A percentile compares a stretch with the other conserved stretches of the same genome.
These are phyloP conservation scores for Gracilariopsis chorda DNA, from an alignment of 23 red algal species.

Conservation along the genomic window DNA sequence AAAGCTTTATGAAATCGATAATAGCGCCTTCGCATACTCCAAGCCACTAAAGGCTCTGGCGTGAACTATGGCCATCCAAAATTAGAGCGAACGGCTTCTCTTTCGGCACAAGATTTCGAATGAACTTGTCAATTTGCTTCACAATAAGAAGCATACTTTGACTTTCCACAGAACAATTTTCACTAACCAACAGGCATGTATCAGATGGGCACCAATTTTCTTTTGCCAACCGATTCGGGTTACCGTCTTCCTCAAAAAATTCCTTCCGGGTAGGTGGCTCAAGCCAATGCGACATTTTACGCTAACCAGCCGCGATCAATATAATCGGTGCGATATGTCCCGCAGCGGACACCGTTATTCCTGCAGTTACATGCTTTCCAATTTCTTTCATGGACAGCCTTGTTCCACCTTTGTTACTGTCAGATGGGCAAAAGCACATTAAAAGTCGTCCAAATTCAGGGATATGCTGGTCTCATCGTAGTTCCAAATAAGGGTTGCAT, in stretches of 20 bases:
- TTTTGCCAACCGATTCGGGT: background rate
- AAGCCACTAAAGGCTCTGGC: background rate
- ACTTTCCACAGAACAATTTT: background rate
- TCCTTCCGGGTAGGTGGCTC: too few species aligned
- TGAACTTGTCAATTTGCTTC: background rate
- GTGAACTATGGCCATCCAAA: background rate
- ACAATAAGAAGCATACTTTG: background rate
- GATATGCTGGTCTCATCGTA: background rate
- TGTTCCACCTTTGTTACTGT: background rate
- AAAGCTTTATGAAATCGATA: background rate
- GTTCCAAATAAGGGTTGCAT: background rate
- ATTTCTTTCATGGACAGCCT: background rate
- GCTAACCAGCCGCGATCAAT: background rate
- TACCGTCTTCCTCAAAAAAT: background rate
- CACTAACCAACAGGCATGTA: background rate
- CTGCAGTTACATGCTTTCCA: background rate
- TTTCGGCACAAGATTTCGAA: background rate
- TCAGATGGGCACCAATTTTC: background rate
- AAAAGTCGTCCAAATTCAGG: too few species aligned
- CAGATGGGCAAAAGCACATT: background rate
- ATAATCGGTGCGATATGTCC: background rate
- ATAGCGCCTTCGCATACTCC: background rate
- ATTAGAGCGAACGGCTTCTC: background rate
- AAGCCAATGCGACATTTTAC: background rate
- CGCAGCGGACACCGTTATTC: background rate